These are phyloP conservation scores for Blastocystis sp. DNA, from an alignment of 352 stramenopile genomes.

Conservation along the genomic window DNA sequence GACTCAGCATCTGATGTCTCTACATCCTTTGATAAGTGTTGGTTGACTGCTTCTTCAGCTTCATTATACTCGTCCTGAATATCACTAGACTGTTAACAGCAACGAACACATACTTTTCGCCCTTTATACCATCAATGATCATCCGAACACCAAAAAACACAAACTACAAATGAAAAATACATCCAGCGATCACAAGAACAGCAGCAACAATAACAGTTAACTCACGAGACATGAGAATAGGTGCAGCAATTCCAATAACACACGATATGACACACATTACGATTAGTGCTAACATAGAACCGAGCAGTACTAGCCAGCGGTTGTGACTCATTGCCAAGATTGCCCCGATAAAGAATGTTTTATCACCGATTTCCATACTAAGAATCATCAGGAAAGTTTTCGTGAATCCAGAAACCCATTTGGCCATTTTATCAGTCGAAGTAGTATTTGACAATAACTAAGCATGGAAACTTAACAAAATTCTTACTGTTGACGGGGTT, in stretches of 20 bases:
- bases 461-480: too few relatives aligned
- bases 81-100: background rate
- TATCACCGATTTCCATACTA: constrained; percentile 96
- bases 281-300: constrained; percentile 85
- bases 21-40: background rate
- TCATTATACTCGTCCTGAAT: constrained; percentile 27
- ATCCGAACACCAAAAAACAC: constrained; percentile 78
- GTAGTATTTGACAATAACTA: background rate
- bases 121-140: constrained; percentile 65
- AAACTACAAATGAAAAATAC: constrained; percentile 68
- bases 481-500: too few relatives aligned
- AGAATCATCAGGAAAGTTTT: constrained; percentile 89
- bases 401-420: constrained; percentile 72
- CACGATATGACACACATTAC: constrained; percentile 95
- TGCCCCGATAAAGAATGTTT: constrained; percentile 98
- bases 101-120: background rate
- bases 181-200: constrained; percentile 68
- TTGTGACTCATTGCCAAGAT: constrained; percentile 92
- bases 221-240: constrained; percentile 75
- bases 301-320: constrained; percentile 86
- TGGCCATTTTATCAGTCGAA: background rate
- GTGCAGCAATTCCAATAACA: constrained; percentile 84
- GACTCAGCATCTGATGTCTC: constrained; percentile 2
- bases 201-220: constrained; percentile 76
- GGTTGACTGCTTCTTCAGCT: background rate